phyloP scores from a whole-genome alignment of 345 rosid species.

The Crucihimalaya himalaica region DNA sequence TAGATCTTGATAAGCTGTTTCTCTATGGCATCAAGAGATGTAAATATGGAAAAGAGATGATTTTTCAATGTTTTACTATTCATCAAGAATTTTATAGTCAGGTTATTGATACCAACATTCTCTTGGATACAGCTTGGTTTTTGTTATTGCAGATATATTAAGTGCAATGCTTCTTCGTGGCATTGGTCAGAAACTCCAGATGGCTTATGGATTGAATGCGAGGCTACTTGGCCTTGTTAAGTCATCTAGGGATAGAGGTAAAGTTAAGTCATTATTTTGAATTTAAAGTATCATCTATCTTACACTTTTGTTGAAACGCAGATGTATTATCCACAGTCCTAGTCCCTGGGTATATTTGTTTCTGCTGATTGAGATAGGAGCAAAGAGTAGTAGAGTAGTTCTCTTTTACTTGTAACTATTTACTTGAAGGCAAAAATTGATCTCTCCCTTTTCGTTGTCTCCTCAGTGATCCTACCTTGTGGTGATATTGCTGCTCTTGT shows the following conservation, averaged over 20 bases:
- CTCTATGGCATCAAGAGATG: not conserved
- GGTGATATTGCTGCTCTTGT: constrained; percentile 88
- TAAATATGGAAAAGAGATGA: not conserved
- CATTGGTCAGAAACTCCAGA: constrained; percentile 62
- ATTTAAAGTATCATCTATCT: not conserved
- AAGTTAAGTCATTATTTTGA: not conserved
- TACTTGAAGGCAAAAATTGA: constrained; percentile 33
- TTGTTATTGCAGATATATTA: constrained; percentile 79
- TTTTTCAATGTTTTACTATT: not conserved
- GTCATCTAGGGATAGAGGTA: constrained; percentile 56
- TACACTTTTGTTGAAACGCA: not conserved
- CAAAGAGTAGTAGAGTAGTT: not conserved
- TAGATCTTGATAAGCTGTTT: not conserved
- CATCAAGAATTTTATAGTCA: not conserved
- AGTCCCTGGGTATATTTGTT: not conserved
- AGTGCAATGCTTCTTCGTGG: constrained; percentile 81
- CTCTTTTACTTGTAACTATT: not conserved
- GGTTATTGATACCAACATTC: constrained; percentile 38
- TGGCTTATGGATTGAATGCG: constrained; percentile 53
- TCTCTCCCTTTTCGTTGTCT: constrained; percentile 19
- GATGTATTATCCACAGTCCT: not conserved
- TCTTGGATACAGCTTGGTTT: constrained; percentile 79
- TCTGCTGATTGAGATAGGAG: constrained; percentile 5
- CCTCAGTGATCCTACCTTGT: constrained; percentile 55
- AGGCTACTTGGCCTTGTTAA: constrained; percentile 50